Base-by-base conservation (phyloP, 441 rosid species). In the Adansonia rubrostipa region DNA sequence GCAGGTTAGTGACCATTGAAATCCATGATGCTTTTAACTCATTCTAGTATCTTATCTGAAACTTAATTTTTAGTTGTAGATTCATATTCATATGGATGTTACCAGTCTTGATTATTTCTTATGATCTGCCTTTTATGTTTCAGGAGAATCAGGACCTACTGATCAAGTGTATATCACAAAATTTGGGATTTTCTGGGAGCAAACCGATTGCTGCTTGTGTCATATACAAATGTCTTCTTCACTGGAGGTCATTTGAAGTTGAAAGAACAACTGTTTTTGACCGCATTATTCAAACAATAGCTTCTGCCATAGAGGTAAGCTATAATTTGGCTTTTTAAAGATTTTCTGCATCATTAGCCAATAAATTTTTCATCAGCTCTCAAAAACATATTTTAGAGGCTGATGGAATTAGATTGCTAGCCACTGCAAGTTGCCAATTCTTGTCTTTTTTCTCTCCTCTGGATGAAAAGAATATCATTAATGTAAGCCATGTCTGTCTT, bases 221-320 rank as follows among this genome's bases (percentile, higher is more conserved):
- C 74, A 87, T 90, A 83, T 92, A 90, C 84, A 92, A 92, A 82
- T 92, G 90, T 83, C 91, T 92, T 48, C 90, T 90, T 73, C 94
- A 92, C 78, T 92, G 96, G 96, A 87, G 96, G 79, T 92, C 96
- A 79, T 92, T 92, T 82, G 96, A 90, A 82, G 96, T 87, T 74
- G 92, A 92, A 84, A 86, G 94, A 82, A 92, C 96, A 13, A 85
- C 78, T 80, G 83, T 92, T 76, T 92, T 92, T 81, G 91, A 92
- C 69, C 92, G 92, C 61, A 83, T 92, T 68, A 90, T 90, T 79
- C 91, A 92, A 79, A 89, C 92, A 69, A 90, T 92, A 85, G 89
- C 91, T 80, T 80, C 90, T 61, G 81, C 93, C 63, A 83, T 92
- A 44, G 94, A 92, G 81, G 96, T 90, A 82, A 80, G 51, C 51